Percentiles rank a stretch among this genome's conserved stretches.
Evolutionary conservation across 176 grass and related monocot genomes (phyloP).

Genomic region (Dendrocalamus sinicus): DNA sequence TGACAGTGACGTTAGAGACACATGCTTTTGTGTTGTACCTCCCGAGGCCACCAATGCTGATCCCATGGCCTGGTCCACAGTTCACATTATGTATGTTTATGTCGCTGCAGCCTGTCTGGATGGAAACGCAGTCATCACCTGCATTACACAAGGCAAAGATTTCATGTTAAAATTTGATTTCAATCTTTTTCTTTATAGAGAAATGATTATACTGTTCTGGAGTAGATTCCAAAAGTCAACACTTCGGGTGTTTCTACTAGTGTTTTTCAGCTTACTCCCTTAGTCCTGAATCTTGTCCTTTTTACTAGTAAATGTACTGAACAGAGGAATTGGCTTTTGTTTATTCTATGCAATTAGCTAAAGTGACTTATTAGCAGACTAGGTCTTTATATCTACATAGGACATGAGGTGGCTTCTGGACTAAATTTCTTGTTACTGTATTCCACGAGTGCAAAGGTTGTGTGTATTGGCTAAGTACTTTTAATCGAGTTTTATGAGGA

Average conservation of each 20-base stretch:
- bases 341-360: neutral
- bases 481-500: conserved; percentile 23
- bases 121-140: conserved; percentile 95
- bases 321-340: neutral
- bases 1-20: conserved; percentile 89
- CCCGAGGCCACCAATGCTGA: conserved; percentile 92
- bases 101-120: conserved; percentile 85
- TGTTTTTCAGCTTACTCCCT: neutral
- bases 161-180: neutral
- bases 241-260: neutral
- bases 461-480: neutral
- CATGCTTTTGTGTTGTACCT: conserved; percentile 90
- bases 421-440: neutral
- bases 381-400: neutral
- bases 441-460: neutral
- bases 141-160: conserved; percentile 16
- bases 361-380: neutral
- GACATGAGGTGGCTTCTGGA: neutral
- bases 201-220: neutral
- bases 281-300: neutral
- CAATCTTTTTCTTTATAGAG: neutral
- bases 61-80: conserved; percentile 95
- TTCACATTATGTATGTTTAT: conserved; percentile 88
- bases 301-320: neutral
- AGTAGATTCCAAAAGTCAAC: neutral